Evolutionary conservation across 2,329 filamentous ascomycete genomes (phyloP).

Genomic region (Penicillium sp.): DNA sequence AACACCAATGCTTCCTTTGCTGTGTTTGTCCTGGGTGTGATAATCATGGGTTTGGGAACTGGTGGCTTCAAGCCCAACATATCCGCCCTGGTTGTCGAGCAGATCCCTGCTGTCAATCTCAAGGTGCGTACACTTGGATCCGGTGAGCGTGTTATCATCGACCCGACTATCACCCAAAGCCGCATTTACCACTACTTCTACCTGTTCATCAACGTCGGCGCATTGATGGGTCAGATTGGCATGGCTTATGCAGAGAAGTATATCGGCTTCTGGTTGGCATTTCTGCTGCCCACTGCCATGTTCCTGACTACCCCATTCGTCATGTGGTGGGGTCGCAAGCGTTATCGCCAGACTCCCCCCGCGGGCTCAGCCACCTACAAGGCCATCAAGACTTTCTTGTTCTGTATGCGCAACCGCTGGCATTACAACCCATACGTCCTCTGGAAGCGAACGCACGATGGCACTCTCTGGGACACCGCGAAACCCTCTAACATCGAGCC

Average conservation of each 20-base stretch:
- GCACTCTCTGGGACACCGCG: not conserved
- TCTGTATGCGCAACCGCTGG: not conserved
- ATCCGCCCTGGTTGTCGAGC: not conserved
- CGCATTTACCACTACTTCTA: not conserved
- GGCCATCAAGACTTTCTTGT: not conserved
- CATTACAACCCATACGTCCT: not conserved
- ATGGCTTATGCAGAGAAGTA: not conserved
- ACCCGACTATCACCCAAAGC: not conserved
- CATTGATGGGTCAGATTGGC: not conserved
- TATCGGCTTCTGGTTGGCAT: not conserved
- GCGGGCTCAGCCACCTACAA: not conserved
- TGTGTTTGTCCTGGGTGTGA: not conserved
- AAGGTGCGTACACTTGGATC: not conserved
- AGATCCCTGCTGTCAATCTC: not conserved
- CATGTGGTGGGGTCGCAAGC: not conserved
- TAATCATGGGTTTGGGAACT: not conserved
- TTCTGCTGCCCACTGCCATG: not conserved
- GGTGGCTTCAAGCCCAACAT: not conserved
- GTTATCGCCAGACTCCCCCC: not conserved
- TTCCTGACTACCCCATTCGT: not conserved
- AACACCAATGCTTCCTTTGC: not conserved
- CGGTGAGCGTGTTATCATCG: not conserved
- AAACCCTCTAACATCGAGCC: slow-evolving; percentile 8
- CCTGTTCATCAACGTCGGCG: not conserved
- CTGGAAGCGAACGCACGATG: not conserved